phyloP scores from a whole-genome alignment of 495 filamentous ascomycete species.

The Choiromyces venosus region DNA sequence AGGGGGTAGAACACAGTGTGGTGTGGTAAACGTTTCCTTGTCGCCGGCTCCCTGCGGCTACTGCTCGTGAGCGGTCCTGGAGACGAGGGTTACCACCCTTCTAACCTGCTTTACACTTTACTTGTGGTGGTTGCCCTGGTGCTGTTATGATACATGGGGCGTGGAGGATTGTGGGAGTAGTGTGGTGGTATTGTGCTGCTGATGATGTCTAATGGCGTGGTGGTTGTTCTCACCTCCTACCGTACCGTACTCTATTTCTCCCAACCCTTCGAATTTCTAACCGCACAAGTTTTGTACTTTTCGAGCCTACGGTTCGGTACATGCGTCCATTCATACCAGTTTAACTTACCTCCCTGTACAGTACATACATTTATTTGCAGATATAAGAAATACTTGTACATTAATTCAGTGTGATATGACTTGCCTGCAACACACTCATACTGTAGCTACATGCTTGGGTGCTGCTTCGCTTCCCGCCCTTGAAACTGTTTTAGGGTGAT shows the following conservation, averaged over 20 bases:
- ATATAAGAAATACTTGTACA: neutral
- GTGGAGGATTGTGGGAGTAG: neutral
- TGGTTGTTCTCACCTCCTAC: neutral
- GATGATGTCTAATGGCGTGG: neutral
- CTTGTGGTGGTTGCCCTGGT: neutral
- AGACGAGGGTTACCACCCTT: neutral
- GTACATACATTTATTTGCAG: neutral
- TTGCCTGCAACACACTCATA: neutral
- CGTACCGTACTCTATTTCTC: neutral
- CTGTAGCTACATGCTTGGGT: neutral
- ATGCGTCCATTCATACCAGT: neutral
- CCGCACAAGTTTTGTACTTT: neutral
- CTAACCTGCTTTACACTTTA: neutral
- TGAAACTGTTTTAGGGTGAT: slow-evolving; percentile 38
- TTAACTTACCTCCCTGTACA: neutral
- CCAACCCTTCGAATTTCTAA: neutral
- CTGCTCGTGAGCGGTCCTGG: neutral
- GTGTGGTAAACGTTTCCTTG: neutral
- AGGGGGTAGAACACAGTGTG: neutral
- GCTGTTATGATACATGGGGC: neutral
- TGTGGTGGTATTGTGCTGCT: neutral
- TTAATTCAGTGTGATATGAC: neutral
- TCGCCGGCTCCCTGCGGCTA: neutral
- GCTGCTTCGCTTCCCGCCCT: slow-evolving; percentile 31
- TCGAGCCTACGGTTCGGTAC: neutral